These are phyloP conservation scores for Pyracantha coccinea DNA, from an alignment of 331 rosid genomes.

Conservation along the genomic window DNA sequence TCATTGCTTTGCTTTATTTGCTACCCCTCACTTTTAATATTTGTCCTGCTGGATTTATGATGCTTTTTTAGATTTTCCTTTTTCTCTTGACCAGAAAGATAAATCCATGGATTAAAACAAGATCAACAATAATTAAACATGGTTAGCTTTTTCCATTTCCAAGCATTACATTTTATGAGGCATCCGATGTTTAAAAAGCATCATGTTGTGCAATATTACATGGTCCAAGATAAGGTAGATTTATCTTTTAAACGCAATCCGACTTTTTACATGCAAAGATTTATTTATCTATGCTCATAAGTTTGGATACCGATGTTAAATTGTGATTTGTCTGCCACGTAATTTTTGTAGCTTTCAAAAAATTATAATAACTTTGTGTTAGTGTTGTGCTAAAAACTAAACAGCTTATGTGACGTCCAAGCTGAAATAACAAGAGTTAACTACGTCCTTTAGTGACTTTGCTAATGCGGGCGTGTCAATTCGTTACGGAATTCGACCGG, in stretches of 20 bases:
- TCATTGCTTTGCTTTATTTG: background rate
- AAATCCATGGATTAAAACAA: background rate
- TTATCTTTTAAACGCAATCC: background rate
- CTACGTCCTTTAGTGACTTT: too few species aligned
- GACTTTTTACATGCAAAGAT: too few species aligned
- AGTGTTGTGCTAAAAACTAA: too few species aligned
- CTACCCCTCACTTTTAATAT: background rate
- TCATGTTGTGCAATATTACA: background rate
- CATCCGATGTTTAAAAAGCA: background rate
- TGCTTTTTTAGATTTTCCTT: background rate
- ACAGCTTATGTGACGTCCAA: too few species aligned
- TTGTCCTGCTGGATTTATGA: background rate
- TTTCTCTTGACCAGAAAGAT: background rate
- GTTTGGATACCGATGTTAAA: too few species aligned
- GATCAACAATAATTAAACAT: background rate
- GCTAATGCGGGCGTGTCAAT: too few species aligned
- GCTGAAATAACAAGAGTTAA: too few species aligned
- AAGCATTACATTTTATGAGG: background rate
- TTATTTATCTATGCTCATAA: too few species aligned
- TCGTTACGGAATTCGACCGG: too few species aligned
- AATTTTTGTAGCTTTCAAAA: too few species aligned
- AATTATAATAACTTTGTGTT: too few species aligned
- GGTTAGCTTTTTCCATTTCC: slow-evolving; percentile 4
- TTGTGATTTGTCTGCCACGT: too few species aligned
- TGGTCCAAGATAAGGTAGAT: background rate